phyloP scores from a whole-genome alignment of 352 stramenopile species.

The Thalassiosira sp. region DNA sequence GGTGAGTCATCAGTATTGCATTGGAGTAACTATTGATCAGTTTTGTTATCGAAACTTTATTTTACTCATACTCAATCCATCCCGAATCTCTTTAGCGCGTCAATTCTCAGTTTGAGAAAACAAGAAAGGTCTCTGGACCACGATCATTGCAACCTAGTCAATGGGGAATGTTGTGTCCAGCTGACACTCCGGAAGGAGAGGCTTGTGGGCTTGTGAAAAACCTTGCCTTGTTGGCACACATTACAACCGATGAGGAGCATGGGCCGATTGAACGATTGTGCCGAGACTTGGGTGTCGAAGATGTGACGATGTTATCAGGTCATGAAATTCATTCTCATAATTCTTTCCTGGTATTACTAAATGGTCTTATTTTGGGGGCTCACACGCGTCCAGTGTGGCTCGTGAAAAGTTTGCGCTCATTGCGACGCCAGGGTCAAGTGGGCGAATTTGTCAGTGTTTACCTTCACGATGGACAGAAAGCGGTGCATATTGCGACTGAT shows the following conservation, averaged over 20 bases:
- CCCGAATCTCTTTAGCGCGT: no score
- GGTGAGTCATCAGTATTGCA: no score
- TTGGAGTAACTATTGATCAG: no score
- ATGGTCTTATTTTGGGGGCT: constrained; percentile 97
- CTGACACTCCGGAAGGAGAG: constrained; percentile 99
- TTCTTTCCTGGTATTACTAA: constrained; percentile 97
- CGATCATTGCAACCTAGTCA: constrained; percentile 97
- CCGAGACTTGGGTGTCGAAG: constrained; percentile 96
- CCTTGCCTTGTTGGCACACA: constrained; percentile 96
- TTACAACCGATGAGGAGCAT: constrained; percentile 91
- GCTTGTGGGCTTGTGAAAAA: constrained; percentile 99
- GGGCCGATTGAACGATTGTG: constrained; percentile 93
- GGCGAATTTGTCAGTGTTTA: constrained; percentile 98
- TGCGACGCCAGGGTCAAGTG: constrained; percentile 73
- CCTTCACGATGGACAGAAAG: constrained; percentile 94
- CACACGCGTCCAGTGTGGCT: constrained; percentile 91
- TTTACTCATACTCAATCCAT: no score
- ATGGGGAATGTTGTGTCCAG: constrained; percentile 99
- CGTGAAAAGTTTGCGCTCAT: constrained; percentile 82
- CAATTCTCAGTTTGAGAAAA: constrained; percentile 99
- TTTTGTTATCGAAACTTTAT: no score
- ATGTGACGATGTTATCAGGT: constrained; percentile 92
- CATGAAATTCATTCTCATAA: constrained; percentile 95
- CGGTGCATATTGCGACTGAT: constrained; percentile 98
- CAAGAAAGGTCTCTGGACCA: constrained; percentile 96